Base-by-base conservation (phyloP, 2,329 filamentous ascomycete genomes). In the Botrytis byssoidea region DNA sequence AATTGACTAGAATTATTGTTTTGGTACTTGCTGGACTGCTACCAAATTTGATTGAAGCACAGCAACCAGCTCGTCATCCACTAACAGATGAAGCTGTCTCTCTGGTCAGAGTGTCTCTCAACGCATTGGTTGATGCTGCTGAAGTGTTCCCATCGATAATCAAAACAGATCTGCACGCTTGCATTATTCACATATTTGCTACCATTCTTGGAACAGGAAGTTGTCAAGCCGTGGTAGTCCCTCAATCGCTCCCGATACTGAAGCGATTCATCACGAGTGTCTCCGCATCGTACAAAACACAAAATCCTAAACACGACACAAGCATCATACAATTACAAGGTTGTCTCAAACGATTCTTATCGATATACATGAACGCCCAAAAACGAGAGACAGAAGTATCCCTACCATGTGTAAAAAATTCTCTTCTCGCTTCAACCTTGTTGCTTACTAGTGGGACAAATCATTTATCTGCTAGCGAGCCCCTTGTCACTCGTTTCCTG, bases 131-230 rank as follows among this genome's bases (percentile, higher is more conserved):
- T 5, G 94, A 98, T 80, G 95, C 96, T 1, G 95, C 96, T 10
- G 93, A 97, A 75, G 94, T 98, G 25, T 99, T 99, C 83, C 97
- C 97, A 0, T 90, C 93, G 3, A 95, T 99, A 79, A 99, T 99
- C 85, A 96, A 96, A 81, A 95, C 94, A 16, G 96, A 99, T 81
- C 87, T 99, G 10, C 94, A 98, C 80, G 95, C 96, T 57, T 98
- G 95, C 80, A 97, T 98, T 77, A 89, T 99, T 68, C 95, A 99
- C 84, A 97, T 98, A 72, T 98, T 98, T 81, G 92, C 93, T 71
- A 97, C 94, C 0, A 96, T 97, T 73, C 88, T 99, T 20, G 92
- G 93, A 22, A 98, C 94, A 0, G 92, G 93, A 0, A 87, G 90
- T 18, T 98, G 95, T 80, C 97, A 99, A 83, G 89, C 93, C 40